Conservation (phyloP, 2,329 filamentous ascomycete genomes). For the Domatiomyces globalis region DNA sequence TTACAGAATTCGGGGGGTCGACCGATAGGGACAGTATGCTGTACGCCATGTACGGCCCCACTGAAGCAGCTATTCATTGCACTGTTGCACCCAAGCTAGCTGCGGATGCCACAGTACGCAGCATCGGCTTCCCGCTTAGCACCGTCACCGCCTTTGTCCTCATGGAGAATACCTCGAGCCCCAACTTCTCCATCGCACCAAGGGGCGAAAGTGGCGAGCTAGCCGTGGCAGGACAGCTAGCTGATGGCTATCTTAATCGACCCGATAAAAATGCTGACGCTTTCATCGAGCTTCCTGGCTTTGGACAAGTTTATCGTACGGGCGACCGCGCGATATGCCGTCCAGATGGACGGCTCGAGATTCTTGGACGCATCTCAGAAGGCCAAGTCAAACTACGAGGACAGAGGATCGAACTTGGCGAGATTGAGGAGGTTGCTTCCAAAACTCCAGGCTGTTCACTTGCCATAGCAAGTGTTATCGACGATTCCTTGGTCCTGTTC, state of each 20-base stretch:
- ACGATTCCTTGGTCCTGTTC: slow-evolving; percentile 59
- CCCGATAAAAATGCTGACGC: slow-evolving; percentile 56
- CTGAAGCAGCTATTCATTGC: slow-evolving; percentile 83
- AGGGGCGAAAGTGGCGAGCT: slow-evolving; percentile 62
- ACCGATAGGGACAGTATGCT: slow-evolving; percentile 46
- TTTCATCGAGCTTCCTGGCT: slow-evolving; percentile 51
- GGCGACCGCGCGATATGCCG: slow-evolving; percentile 66
- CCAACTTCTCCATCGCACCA: slow-evolving; percentile 42
- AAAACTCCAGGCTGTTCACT: slow-evolving; percentile 48
- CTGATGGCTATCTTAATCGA: slow-evolving; percentile 68
- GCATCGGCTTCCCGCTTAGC: slow-evolving; percentile 64
- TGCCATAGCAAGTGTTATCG: slow-evolving; percentile 52
- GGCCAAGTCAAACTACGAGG: slow-evolving; percentile 80
- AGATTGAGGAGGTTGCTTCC: slow-evolving; percentile 57
- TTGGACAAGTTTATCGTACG: slow-evolving; percentile 65
- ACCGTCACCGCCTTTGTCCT: slow-evolving; percentile 69
- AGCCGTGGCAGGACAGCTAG: slow-evolving; percentile 70
- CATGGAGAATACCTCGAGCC: slow-evolving; percentile 29
- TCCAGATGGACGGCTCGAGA: slow-evolving; percentile 59
- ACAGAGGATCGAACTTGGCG: slow-evolving; percentile 67
- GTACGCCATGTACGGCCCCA: slow-evolving; percentile 90
- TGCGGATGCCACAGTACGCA: slow-evolving; percentile 43
- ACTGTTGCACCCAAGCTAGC: slow-evolving; percentile 55
- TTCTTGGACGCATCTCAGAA: slow-evolving; percentile 61
- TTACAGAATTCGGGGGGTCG: slow-evolving; percentile 62